Evolutionary conservation across 805 yeast genomes (phyloP).

Genomic region (Pichia cephalocereana): DNA sequence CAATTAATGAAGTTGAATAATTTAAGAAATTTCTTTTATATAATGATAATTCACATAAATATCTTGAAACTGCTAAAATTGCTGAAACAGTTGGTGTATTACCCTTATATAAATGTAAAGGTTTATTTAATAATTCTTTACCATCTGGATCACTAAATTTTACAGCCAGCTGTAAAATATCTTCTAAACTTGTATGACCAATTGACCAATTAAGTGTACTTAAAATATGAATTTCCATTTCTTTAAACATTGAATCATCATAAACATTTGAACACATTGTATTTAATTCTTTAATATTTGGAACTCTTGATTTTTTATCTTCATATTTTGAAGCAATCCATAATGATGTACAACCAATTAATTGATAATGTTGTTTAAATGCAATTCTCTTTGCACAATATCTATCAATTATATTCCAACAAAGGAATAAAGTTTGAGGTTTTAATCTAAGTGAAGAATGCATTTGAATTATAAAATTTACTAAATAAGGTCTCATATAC

Average conservation of each 20-base stretch:
- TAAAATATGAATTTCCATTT: slow-evolving; percentile 38
- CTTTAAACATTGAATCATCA: slow-evolving; percentile 37
- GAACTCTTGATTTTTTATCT: slow-evolving; percentile 50
- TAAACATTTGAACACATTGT: slow-evolving; percentile 52
- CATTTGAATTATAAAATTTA: slow-evolving; percentile 70
- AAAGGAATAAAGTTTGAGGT: slow-evolving; percentile 59
- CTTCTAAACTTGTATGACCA: slow-evolving; percentile 43
- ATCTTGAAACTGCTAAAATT: slow-evolving; percentile 44
- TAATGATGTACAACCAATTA: slow-evolving; percentile 83
- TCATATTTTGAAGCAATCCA: slow-evolving; percentile 87
- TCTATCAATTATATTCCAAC: slow-evolving; percentile 75
- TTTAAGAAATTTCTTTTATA: slow-evolving; percentile 39
- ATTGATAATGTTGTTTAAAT: slow-evolving; percentile 75
- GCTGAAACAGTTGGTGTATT: slow-evolving; percentile 38
- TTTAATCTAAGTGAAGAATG: slow-evolving; percentile 51
- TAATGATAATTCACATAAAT: slow-evolving; percentile 44
- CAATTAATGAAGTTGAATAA: slow-evolving; percentile 35
- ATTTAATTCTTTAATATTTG: slow-evolving; percentile 43
- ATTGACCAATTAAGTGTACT: slow-evolving; percentile 32
- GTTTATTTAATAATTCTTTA: slow-evolving; percentile 19
- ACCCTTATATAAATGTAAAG: slow-evolving; percentile 20
- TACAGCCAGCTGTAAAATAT: slow-evolving; percentile 35
- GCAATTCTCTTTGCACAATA: slow-evolving; percentile 86
- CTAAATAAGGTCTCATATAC: slow-evolving; percentile 59
- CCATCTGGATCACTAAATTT: slow-evolving; percentile 28